Base-by-base conservation (phyloP, 148 eudicot genomes). In the Silene conica region DNA sequence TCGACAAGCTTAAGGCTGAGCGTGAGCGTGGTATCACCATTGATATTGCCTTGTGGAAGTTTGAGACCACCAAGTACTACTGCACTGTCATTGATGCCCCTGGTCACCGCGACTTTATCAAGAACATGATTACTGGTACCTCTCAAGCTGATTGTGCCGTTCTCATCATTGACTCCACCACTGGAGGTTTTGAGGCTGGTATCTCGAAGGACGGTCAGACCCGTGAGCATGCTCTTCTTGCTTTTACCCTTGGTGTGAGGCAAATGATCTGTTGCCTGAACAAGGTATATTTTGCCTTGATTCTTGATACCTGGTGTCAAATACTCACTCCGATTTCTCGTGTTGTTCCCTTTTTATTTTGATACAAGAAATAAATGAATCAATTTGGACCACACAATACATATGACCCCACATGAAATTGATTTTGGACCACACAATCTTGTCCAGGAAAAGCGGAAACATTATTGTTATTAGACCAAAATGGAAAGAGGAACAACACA, bases 51-150 rank as follows among this genome's bases (percentile, higher is more conserved):
- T 48, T 85, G 84, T 85, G 86, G 88, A 83, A 85, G 61, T 85
- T 83, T 41, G 88, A 85, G 84, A 83, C 88, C 79, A 85, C 80
- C 79, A 85, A 83, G 72, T 83, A 85, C 74, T 85, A 85, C 79
- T 85, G 86, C 78, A 85, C 88, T 2, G 88, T 85, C 73, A 85
- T 85, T 34, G 88, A 83, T 83, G 88, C 88, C n/a, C 88, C 86
- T 43, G 86, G 86, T 66, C 88, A 85, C 54, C 79, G 86, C 57
- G 88, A 85, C 75, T 85, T 85, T 55, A 85, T 85, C 75, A 85
- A 85, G 82, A 85, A 85, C 73, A 85, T 85, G 88, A 85, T 85
- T 70, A 85, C 88, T 63, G 88, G 88, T 22, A 85, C 88, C 34
- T 85, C 88, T 3, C 88, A 85, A 73, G 88, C 88, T 74, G 88